Evolutionary conservation across 805 yeast genomes (phyloP), one percentile per base, ranked within the genome.

Genomic region (Schwanniomyces yamadae): DNA sequence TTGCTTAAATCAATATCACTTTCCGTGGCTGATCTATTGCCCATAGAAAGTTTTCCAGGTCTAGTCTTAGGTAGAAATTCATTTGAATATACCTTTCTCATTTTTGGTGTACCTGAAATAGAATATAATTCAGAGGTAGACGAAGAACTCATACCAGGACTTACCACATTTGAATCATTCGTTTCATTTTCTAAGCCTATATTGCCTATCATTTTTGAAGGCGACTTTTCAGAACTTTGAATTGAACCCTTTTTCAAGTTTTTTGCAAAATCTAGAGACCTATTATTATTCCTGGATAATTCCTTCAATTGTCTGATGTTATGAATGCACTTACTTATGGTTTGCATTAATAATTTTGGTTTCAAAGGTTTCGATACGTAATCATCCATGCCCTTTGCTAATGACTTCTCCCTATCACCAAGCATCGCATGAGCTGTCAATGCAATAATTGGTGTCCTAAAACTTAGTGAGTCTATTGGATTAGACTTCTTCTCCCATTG

Each of bases 381-480:
- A 56, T 88, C 96, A 59, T 87, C 95, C 96, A 87, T 87, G 44
- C 89, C 95, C 26, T 89, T 89, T 43, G 84, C 84, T 59, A 87
- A 67, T 41, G 95, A 86, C 49, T 84, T 73, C 55, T 87, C 96
- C 34, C 95, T 69, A 59, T 88, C 95, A 31, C 95, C 96, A 66
- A 87, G 70, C 96, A 87, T 88, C 3, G 96, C 96, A 59, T 87
- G 95, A 0, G 95, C 96, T 0, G 95, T 88, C 40, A 87, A 69
- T 2, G 95, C 95, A 50, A 87, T 86, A 48, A 87, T 87, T 14
- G 96, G 95, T 1, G 91, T 83, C 40, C 95, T 73, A 42, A 82
- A 79, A 21, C 84, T 73, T 34, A 81, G 73, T 6, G 82, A 75
- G 54, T 79, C 82, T 15, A 78, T 77, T 28, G 90, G 88, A 44